phyloP scores from a whole-genome alignment of 1,284 basidiomycete genomes.

The Afroboletus lepidellus region DNA sequence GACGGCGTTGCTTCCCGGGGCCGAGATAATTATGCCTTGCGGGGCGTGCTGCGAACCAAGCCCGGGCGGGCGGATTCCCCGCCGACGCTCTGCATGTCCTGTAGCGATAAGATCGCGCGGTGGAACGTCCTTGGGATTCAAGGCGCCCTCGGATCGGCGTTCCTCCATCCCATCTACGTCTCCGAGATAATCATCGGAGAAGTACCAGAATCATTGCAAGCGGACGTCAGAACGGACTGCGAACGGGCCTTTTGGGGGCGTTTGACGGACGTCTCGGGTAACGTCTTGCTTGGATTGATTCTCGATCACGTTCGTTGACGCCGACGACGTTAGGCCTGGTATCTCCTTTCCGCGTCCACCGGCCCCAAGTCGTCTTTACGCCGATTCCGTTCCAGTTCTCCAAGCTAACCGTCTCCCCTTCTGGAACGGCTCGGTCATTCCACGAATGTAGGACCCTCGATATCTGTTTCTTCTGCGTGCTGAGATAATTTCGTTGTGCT shows the following conservation, averaged over 20 bases:
- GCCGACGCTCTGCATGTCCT: slow-evolving; percentile 79
- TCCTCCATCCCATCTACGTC: slow-evolving; percentile 68
- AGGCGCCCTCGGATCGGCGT: slow-evolving; percentile 64
- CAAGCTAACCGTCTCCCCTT: slow-evolving; percentile 39
- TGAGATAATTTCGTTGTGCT: slow-evolving; percentile 5
- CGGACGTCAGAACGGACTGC: slow-evolving; percentile 52
- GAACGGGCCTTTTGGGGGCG: slow-evolving; percentile 58
- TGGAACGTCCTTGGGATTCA: slow-evolving; percentile 86
- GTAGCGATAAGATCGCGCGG: slow-evolving; percentile 86
- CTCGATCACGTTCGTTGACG: not conserved
- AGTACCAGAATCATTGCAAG: slow-evolving; percentile 44
- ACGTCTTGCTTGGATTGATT: not conserved
- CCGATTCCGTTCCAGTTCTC: slow-evolving; percentile 57
- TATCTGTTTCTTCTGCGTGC: slow-evolving; percentile 12
- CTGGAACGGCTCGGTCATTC: slow-evolving; percentile 44
- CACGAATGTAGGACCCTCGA: slow-evolving; percentile 56
- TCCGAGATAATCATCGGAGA: slow-evolving; percentile 69
- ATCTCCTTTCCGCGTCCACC: slow-evolving; percentile 44
- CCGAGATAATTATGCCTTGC: slow-evolving; percentile 70
- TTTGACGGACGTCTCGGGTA: slow-evolving; percentile 41
- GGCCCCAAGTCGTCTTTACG: slow-evolving; percentile 59
- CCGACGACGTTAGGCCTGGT: slow-evolving; percentile 38
- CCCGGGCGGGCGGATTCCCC: slow-evolving; percentile 86
- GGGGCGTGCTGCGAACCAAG: slow-evolving; percentile 83
- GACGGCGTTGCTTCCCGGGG: slow-evolving; percentile 60